A percentile compares a stretch with the other conserved stretches of the same genome.
Evolutionary conservation across 2,329 filamentous ascomycete genomes (phyloP).

Genomic region (Cercospora citrullina): DNA sequence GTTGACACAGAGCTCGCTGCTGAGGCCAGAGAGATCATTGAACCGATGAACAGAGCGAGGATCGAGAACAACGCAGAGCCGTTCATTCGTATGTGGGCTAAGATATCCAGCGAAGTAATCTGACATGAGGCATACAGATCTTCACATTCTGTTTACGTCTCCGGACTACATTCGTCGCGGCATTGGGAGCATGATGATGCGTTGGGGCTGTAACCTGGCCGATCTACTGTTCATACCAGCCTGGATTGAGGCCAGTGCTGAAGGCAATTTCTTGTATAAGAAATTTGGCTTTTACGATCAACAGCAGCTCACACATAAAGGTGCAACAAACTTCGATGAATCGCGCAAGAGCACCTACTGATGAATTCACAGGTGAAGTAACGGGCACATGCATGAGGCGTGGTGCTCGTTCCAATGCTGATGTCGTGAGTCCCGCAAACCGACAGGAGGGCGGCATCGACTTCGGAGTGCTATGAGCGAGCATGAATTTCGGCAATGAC

Average conservation of each 20-base stretch:
- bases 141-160: constrained; percentile 40
- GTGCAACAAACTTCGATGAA: not conserved
- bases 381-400: constrained; percentile 11
- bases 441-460: not conserved
- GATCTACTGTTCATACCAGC: constrained; percentile 36
- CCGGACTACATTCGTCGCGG: constrained; percentile 43
- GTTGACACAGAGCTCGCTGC: constrained; percentile 16
- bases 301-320: constrained; percentile 9
- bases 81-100: constrained; percentile 23
- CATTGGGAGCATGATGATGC: constrained; percentile 40
- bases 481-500: not conserved
- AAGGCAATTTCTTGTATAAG: constrained; percentile 33
- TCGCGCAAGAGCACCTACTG: not conserved
- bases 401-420: not conserved
- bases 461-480: not conserved
- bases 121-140: constrained; percentile 29
- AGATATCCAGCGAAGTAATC: not conserved
- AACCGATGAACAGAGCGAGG: constrained; percentile 17
- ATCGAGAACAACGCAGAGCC: constrained; percentile 17
- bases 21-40: constrained; percentile 4
- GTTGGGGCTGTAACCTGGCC: constrained; percentile 42
- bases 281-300: constrained; percentile 30
- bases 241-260: constrained; percentile 34
- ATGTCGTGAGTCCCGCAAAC: not conserved
- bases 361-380: not conserved